These are phyloP conservation scores for Fomitopsis palustris DNA, from an alignment of 1,284 basidiomycete species.

Conservation along the genomic window DNA sequence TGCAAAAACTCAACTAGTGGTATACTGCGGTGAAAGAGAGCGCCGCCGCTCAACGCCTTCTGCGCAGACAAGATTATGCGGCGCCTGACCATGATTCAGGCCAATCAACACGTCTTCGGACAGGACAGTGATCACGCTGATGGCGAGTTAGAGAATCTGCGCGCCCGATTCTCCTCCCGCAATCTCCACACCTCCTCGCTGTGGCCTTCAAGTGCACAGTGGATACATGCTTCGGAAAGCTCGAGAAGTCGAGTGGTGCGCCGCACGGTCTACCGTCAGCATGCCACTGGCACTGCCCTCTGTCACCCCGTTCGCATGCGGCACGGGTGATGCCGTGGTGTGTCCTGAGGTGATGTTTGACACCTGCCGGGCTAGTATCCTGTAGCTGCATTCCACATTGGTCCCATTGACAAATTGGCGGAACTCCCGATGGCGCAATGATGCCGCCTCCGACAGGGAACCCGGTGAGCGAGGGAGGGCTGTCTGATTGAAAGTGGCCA, in stretches of 20 bases:
- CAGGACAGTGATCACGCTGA: neutral
- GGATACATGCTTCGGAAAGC: neutral
- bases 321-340: neutral
- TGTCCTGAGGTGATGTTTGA: neutral
- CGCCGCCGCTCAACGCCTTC: too few relatives aligned
- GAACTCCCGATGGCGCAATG: neutral
- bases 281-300: neutral
- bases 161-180: neutral
- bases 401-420: neutral
- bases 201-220: neutral
- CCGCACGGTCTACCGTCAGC: neutral
- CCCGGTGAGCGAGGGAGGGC: too few relatives aligned
- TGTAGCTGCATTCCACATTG: neutral
- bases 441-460: neutral
- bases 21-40: too few relatives aligned
- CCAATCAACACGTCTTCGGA: neutral
- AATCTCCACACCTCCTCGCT: neutral
- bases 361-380: neutral
- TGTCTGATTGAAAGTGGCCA: too few relatives aligned
- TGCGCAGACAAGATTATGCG: neutral
- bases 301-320: neutral
- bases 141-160: neutral
- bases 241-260: neutral
- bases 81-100: neutral
- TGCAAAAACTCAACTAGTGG: too few relatives aligned